Percentiles rank a stretch among this genome's conserved stretches.
phyloP scores from a whole-genome alignment of 2,329 filamentous ascomycete species.

The Exophiala spinifera region DNA sequence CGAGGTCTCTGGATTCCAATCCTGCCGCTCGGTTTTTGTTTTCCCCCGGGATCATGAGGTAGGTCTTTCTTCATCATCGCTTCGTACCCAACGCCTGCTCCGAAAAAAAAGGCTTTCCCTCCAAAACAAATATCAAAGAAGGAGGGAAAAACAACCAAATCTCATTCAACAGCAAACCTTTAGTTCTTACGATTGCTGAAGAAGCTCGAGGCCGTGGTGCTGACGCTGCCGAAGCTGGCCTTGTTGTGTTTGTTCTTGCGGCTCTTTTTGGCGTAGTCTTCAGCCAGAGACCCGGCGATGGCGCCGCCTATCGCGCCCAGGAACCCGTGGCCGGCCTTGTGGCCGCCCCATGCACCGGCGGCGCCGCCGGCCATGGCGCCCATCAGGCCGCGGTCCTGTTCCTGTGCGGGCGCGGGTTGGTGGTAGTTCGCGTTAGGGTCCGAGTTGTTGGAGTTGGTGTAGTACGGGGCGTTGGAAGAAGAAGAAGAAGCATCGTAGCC shows the following conservation, averaged over 20 bases:
- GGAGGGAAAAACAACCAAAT: not conserved
- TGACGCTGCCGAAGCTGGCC: slow-evolving; percentile 1
- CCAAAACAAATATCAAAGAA: too few relatives aligned
- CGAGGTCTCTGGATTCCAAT: too few relatives aligned
- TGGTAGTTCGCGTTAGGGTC: not conserved
- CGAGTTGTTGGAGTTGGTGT: not conserved
- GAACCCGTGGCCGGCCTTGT: slow-evolving; percentile 47
- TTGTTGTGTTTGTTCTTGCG: slow-evolving; percentile 25
- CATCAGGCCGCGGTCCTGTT: slow-evolving; percentile 44
- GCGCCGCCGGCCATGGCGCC: slow-evolving; percentile 48
- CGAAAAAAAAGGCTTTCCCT: not conserved
- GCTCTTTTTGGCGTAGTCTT: slow-evolving; percentile 43
- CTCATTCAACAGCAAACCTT: not conserved
- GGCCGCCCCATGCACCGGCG: slow-evolving; percentile 46
- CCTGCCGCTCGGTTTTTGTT: too few relatives aligned
- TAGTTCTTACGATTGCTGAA: not conserved
- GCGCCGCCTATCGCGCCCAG: slow-evolving; percentile 49
- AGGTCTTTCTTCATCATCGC: not conserved
- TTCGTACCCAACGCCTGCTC: slow-evolving; percentile 3
- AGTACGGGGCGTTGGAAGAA: not conserved
- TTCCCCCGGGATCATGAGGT: too few relatives aligned
- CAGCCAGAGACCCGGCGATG: slow-evolving; percentile 44
- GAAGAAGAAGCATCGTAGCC: not conserved
- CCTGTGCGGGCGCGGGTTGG: not conserved
- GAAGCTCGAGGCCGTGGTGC: slow-evolving; percentile 1